Conservation (phyloP, 2,329 filamentous ascomycete genomes). For the Phaeosphaeria sp. region DNA sequence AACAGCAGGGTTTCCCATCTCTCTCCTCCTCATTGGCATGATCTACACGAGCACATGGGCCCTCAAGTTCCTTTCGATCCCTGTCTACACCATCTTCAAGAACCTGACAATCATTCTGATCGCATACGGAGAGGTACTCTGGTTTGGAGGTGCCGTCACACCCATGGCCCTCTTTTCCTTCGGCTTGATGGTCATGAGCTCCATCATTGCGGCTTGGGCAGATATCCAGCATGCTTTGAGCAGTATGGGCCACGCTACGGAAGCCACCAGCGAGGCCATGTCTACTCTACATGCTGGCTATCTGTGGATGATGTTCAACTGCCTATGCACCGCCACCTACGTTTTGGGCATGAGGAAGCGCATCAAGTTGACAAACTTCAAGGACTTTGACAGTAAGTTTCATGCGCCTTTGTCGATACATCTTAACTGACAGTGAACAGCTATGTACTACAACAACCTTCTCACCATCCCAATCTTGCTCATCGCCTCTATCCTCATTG, state of each 20-base stretch:
- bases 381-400: conserved; percentile 94
- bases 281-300: conserved; percentile 94
- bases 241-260: conserved; percentile 59
- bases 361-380: conserved; percentile 99
- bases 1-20: conserved; percentile 87
- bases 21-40: conserved; percentile 95
- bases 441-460: conserved; percentile 99
- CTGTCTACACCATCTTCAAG: conserved; percentile 99
- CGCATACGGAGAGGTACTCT: conserved; percentile 96
- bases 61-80: conserved; percentile 93
- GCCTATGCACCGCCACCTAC: conserved; percentile 90
- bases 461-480: conserved; percentile 93
- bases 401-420: too few species aligned
- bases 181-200: conserved; percentile 94
- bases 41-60: conserved; percentile 98
- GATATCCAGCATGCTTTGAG: conserved; percentile 87
- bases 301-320: conserved; percentile 97
- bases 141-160: conserved; percentile 94
- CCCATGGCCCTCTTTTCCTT: conserved; percentile 90
- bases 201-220: conserved; percentile 93
- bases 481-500: conserved; percentile 77
- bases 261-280: conserved; percentile 74
- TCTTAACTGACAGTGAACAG: conserved; percentile 56
- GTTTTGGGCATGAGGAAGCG: conserved; percentile 95
- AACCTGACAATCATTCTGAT: conserved; percentile 99